A percentile compares a stretch with the other conserved stretches of the same genome.
Evolutionary conservation across 305 asterid genomes (phyloP).

Genomic region (Stenogyne calaminthoides): DNA sequence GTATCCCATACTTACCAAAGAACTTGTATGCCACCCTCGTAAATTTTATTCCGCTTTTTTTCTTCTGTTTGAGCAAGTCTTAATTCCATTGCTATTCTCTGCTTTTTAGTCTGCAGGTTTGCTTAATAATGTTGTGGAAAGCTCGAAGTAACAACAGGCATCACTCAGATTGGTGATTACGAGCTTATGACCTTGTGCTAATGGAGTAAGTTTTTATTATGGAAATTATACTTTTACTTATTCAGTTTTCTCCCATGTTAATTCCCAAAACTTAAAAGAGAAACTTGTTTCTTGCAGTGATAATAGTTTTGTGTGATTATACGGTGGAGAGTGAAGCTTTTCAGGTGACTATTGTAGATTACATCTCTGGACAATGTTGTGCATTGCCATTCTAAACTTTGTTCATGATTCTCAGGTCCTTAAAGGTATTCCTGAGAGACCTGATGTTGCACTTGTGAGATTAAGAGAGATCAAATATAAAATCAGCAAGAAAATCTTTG

Average conservation of each 20-base stretch:
- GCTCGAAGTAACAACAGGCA: slow-evolving; percentile 88
- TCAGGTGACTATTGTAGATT: slow-evolving; percentile 51
- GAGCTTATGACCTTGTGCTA: slow-evolving; percentile 91
- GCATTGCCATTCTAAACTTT: slow-evolving; percentile 30
- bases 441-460: slow-evolving; percentile 85
- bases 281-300: slow-evolving; percentile 54
- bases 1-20: slow-evolving; percentile 94
- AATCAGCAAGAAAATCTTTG: slow-evolving; percentile 63
- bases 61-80: slow-evolving; percentile 18
- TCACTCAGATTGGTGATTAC: slow-evolving; percentile 79
- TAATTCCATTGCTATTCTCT: slow-evolving; percentile 24
- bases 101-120: slow-evolving; percentile 68
- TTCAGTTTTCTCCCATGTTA: neutral
- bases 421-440: slow-evolving; percentile 85
- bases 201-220: slow-evolving; percentile 61
- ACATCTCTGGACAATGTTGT: slow-evolving; percentile 3
- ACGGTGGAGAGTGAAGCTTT: slow-evolving; percentile 94
- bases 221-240: neutral
- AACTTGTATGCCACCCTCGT: slow-evolving; percentile 55
- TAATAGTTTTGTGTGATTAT: slow-evolving; percentile 83
- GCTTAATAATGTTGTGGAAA: slow-evolving; percentile 87
- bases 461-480: slow-evolving; percentile 81
- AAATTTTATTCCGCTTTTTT: neutral
- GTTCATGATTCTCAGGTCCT: slow-evolving; percentile 60
- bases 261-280: neutral